phyloP scores from a whole-genome alignment of 331 rosid genomes.

The Stylosanthes scabra region DNA sequence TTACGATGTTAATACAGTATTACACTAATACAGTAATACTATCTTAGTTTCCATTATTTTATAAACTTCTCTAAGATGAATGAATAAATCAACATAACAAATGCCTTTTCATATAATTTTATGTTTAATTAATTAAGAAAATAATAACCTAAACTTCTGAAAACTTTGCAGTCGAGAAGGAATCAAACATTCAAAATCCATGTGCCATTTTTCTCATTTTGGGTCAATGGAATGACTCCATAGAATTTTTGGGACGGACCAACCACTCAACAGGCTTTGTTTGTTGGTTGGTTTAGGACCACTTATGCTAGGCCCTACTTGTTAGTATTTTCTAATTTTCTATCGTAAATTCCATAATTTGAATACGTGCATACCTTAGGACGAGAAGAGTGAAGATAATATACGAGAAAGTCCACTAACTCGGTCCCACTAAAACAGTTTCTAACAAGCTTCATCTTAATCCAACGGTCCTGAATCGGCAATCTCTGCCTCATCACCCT shows the following conservation, averaged over 20 bases:
- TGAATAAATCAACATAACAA: too few species aligned
- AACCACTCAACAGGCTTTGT: not conserved
- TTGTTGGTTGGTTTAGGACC: not conserved
- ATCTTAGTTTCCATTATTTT: too few species aligned
- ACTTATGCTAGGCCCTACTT: not conserved
- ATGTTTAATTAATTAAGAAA: too few species aligned
- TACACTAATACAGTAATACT: too few species aligned
- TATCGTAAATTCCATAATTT: too few species aligned
- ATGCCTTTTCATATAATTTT: too few species aligned
- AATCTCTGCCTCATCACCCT: constrained; percentile 68
- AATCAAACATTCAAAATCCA: not conserved
- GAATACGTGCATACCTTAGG: constrained; percentile 54
- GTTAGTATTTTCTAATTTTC: too few species aligned
- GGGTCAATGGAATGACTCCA: too few species aligned
- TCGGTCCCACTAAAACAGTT: constrained; percentile 79
- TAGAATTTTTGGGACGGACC: not conserved
- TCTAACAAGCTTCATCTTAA: constrained; percentile 78
- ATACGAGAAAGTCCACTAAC: constrained; percentile 69
- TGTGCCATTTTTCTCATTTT: not conserved
- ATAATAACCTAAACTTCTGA: too few species aligned
- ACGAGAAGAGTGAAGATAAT: constrained; percentile 63
- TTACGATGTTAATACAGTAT: too few species aligned
- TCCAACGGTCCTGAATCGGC: constrained; percentile 92
- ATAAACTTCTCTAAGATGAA: too few species aligned
- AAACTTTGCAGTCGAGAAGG: too few species aligned